phyloP scores from a whole-genome alignment of 2,329 filamentous ascomycete genomes.

The Colletotrichum orbiculare region DNA sequence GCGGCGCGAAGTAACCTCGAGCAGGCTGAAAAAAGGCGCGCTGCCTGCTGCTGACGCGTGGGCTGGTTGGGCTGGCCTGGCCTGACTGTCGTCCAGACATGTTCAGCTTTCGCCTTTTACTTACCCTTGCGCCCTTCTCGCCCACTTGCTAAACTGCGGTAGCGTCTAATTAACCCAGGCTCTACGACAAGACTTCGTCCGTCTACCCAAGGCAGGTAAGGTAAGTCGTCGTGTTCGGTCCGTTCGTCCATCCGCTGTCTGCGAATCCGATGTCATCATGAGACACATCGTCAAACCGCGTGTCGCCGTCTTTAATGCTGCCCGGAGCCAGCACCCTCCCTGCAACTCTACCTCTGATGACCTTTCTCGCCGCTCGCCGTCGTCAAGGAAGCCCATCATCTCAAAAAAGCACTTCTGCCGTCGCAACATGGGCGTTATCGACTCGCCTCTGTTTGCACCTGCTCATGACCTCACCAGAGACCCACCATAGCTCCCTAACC shows the following conservation, averaged over 20 bases:
- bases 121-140: neutral
- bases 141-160: neutral
- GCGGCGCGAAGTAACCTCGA: slow-evolving; percentile 21
- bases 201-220: neutral
- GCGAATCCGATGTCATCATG: slow-evolving; percentile 7
- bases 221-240: neutral
- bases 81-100: neutral
- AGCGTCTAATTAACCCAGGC: no score
- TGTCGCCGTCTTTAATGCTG: slow-evolving; percentile 16
- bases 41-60: neutral
- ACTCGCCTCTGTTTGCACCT: slow-evolving; percentile 2
- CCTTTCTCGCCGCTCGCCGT: slow-evolving; percentile 18
- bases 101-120: slow-evolving; percentile 6
- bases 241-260: neutral
- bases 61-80: slow-evolving; percentile 4
- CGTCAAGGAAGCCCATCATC: slow-evolving; percentile 19
- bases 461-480: slow-evolving; percentile 14
- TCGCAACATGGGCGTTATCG: slow-evolving; percentile 12
- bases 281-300: slow-evolving; percentile 28
- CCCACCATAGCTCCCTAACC: slow-evolving; percentile 25
- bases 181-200: no score
- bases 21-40: slow-evolving; percentile 8
- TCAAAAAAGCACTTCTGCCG: slow-evolving; percentile 2
- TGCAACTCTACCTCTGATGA: slow-evolving; percentile 15
- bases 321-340: slow-evolving; percentile 28